Base-by-base conservation (phyloP, 2,329 filamentous ascomycete genomes). In the Fusarium udum region DNA sequence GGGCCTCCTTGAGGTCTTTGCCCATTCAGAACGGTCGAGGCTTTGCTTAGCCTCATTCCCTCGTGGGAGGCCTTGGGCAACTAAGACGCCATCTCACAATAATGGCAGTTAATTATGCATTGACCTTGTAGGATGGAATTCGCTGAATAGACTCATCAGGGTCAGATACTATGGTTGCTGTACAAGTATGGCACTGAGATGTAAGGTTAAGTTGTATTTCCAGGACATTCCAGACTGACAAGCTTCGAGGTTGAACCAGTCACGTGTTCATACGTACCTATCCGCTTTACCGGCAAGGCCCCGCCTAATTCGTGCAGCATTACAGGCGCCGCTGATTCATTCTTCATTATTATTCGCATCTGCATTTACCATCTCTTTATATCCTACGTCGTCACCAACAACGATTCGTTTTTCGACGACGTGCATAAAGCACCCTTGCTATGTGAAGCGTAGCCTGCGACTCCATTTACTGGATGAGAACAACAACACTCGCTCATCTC, bases 361-460 rank as follows among this genome's bases (percentile, higher is more conserved):
- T 36, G 51, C 32, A 59, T 39, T 62, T 49, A 24, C 52, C 39
- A 57, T 64, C 60, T 56, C 62, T 57, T 42, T 57, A 37, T 39
- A 40, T 49, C 46, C 40, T 45, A 28, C 43, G 58, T 59, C 57
- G 34, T 69, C 31, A 42, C 49, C 39, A 56, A 42, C 59, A 61
- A 53, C 61, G 49, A 46, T 49, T 67, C 52, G 16, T 24, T 48
- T 40, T 52, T 59, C 31, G 59, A 40, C 64, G 56, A 64, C 56
- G 67, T 72, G 63, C 61, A 53, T 42, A 67, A 62, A 57, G 65
- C 68, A 64, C 26, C 49, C 40, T 52, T 76, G 72, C 58, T 64
- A 77, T 78, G 74, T 77, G 57, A 76, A 77, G 55, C 66, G 45
- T 53, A 68, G 58, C 52, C 42, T 36, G 70, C 61, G 53, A 69